These are phyloP conservation scores for Jamesozyma piceae DNA, from an alignment of 805 yeast species.

Conservation along the genomic window DNA sequence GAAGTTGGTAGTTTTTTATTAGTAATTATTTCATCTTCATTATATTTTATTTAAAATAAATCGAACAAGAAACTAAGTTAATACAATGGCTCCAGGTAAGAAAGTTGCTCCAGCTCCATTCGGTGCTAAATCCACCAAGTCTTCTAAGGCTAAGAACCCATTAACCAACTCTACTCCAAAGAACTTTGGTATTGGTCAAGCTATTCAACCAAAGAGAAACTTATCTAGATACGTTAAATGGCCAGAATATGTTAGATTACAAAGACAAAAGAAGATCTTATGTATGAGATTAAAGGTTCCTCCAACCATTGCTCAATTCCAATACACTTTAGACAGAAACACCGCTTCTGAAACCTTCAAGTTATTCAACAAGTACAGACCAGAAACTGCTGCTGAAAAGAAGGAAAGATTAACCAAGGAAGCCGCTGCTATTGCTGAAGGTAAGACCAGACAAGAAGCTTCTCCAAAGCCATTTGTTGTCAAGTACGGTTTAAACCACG, in stretches of 20 bases:
- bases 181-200: slow-evolving; percentile 95
- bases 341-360: slow-evolving; percentile 95
- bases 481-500: slow-evolving; percentile 98
- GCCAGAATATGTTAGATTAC: slow-evolving; percentile 97
- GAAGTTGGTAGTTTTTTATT: too few species aligned
- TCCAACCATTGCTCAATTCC: slow-evolving; percentile 96
- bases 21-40: too few species aligned
- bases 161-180: slow-evolving; percentile 82
- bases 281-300: slow-evolving; percentile 96
- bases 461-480: slow-evolving; percentile 94
- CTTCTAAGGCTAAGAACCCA: slow-evolving; percentile 64
- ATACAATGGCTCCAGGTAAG: slow-evolving; percentile 44
- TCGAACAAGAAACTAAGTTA: background rate
- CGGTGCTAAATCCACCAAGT: slow-evolving; percentile 58
- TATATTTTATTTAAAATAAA: too few species aligned
- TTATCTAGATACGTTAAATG: slow-evolving; percentile 95
- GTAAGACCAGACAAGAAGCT: slow-evolving; percentile 93
- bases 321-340: slow-evolving; percentile 94
- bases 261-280: slow-evolving; percentile 97
- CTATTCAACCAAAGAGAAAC: slow-evolving; percentile 90
- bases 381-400: slow-evolving; percentile 96
- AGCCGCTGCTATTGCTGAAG: slow-evolving; percentile 98
- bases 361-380: slow-evolving; percentile 97
- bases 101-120: slow-evolving; percentile 99
- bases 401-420: slow-evolving; percentile 97